These are phyloP conservation scores for Stephania yunnanensis DNA, from an alignment of 164 flowering plant species.

Conservation along the genomic window DNA sequence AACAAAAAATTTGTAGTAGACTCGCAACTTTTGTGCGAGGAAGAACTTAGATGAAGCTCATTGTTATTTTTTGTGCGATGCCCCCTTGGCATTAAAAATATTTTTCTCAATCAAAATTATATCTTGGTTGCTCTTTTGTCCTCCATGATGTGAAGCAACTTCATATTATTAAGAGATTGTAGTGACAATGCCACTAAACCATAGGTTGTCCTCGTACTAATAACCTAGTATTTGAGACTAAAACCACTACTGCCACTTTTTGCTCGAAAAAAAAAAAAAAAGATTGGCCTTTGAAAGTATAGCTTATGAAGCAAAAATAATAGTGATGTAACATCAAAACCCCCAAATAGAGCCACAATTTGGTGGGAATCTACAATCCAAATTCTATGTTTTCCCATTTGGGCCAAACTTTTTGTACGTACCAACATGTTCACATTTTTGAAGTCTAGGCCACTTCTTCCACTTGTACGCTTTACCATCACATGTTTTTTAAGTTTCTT, in stretches of 20 bases:
- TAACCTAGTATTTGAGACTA: not conserved
- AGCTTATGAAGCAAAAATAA: not conserved
- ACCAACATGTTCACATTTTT: not conserved
- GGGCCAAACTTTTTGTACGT: not conserved
- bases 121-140: not conserved
- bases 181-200: not conserved
- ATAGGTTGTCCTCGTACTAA: not conserved
- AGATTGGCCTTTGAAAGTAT: not conserved
- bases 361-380: not conserved
- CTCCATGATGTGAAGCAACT: not conserved
- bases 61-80: too few species aligned
- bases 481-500: not conserved
- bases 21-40: too few species aligned
- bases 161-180: not conserved
- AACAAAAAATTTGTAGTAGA: too few species aligned
- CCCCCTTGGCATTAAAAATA: too few species aligned
- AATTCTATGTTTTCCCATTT: not conserved
- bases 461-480: not conserved
- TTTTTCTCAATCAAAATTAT: too few species aligned
- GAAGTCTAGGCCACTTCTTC: not conserved
- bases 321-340: not conserved
- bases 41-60: too few species aligned
- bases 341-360: not conserved
- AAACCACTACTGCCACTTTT: not conserved
- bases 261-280: not conserved